Evolutionary conservation across 2,329 filamentous ascomycete species (phyloP).

Genomic region (Raffaelea albimanens): DNA sequence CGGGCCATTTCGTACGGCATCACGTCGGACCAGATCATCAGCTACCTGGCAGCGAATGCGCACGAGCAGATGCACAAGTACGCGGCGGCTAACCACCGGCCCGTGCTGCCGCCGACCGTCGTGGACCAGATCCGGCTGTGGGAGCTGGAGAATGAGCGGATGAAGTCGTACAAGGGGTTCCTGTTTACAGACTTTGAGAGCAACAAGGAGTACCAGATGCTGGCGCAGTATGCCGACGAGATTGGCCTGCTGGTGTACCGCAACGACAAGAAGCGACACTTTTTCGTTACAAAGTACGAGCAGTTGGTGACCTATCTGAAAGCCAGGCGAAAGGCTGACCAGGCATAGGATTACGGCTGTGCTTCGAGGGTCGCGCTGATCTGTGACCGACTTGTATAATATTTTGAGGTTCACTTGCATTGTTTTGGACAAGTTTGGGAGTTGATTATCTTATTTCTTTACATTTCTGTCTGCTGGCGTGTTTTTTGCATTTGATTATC

Average conservation of each 20-base stretch:
- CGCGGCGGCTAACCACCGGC: conserved; percentile 45
- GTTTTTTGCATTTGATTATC: too few relatives aligned
- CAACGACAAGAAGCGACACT: conserved; percentile 68
- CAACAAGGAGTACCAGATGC: conserved; percentile 58
- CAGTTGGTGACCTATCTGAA: conserved; percentile 77
- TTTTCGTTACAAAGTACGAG: conserved; percentile 88
- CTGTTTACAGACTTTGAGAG: conserved; percentile 82
- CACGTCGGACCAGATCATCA: conserved; percentile 89
- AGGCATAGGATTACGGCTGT: too few relatives aligned
- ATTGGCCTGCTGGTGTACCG: conserved; percentile 86
- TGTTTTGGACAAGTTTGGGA: too few relatives aligned
- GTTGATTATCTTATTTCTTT: too few relatives aligned
- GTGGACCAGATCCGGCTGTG: conserved; percentile 95
- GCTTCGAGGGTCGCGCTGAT: too few relatives aligned
- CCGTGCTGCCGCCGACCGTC: conserved; percentile 85
- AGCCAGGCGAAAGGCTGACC: conserved; percentile 46
- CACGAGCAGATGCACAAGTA: conserved; percentile 85
- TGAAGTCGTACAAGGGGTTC: conserved; percentile 75
- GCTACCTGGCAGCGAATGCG: conserved; percentile 83
- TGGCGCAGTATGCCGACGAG: conserved; percentile 74
- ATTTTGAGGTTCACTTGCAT: too few relatives aligned
- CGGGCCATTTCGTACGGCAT: conserved; percentile 84
- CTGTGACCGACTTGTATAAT: too few relatives aligned
- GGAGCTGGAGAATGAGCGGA: conserved; percentile 94
- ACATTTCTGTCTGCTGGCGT: too few relatives aligned